Conservation (phyloP, 306 rosid species). For the Acacia crassicarpa region DNA sequence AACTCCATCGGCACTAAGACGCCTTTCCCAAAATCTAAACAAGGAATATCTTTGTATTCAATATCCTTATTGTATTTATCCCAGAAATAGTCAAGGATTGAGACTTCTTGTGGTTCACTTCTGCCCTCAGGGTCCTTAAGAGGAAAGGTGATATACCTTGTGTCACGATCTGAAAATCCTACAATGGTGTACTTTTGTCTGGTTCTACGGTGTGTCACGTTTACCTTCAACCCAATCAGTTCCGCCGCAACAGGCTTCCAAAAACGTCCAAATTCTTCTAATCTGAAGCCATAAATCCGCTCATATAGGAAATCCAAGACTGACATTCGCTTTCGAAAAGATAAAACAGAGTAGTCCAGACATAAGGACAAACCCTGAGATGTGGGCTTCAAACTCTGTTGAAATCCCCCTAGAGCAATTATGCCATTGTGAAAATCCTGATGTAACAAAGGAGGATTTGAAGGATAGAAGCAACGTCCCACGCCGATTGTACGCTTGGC, state of each 20-base stretch:
- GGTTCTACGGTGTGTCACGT: slow-evolving; percentile 65
- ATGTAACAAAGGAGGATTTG: slow-evolving; percentile 28
- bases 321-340: slow-evolving; percentile 44
- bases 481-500: slow-evolving; percentile 48
- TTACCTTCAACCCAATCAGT: slow-evolving; percentile 57
- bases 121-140: slow-evolving; percentile 39
- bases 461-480: slow-evolving; percentile 60
- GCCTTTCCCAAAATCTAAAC: slow-evolving; percentile 68
- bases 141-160: slow-evolving; percentile 51
- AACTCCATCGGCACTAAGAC: slow-evolving; percentile 73
- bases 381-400: slow-evolving; percentile 61
- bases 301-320: slow-evolving; percentile 49
- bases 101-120: slow-evolving; percentile 34
- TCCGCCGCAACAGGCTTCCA: slow-evolving; percentile 38
- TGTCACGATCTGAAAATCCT: slow-evolving; percentile 40
- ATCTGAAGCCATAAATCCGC: slow-evolving; percentile 14
- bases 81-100: slow-evolving; percentile 53
- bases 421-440: slow-evolving; percentile 55
- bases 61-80: slow-evolving; percentile 57
- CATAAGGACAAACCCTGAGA: slow-evolving; percentile 60
- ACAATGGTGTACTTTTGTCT: slow-evolving; percentile 48
- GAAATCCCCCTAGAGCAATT: slow-evolving; percentile 58
- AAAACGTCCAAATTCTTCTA: slow-evolving; percentile 38
- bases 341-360: slow-evolving; percentile 65
- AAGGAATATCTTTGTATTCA: slow-evolving; percentile 57